phyloP scores from a whole-genome alignment of 148 eudicot genomes.

The Heliamphora exappendiculata region DNA sequence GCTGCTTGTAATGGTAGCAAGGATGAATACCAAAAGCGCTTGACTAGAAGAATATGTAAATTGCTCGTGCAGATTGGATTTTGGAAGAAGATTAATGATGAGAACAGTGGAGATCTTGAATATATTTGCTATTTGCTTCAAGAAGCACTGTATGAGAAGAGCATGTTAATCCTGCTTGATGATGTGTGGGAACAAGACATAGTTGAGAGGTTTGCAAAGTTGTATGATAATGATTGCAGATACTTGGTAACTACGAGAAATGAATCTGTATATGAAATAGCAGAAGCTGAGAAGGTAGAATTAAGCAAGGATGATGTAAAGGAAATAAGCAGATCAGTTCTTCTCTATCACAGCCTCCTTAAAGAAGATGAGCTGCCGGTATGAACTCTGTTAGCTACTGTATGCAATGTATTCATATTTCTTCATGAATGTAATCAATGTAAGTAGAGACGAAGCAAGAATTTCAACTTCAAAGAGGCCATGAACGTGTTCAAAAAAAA shows the following conservation, averaged over 20 bases:
- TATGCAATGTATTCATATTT: neutral
- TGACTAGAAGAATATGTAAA: slow-evolving; percentile 10
- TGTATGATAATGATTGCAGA: slow-evolving; percentile 12
- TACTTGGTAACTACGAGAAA: slow-evolving; percentile 14
- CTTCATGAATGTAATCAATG: neutral
- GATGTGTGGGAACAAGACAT: slow-evolving; percentile 20
- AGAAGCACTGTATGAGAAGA: slow-evolving; percentile 14
- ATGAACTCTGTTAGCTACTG: neutral
- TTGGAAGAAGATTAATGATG: slow-evolving; percentile 1
- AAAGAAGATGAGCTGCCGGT: slow-evolving; percentile 11
- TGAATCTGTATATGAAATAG: slow-evolving; percentile 13
- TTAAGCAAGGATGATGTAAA: slow-evolving; percentile 9
- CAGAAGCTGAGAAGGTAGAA: slow-evolving; percentile 14
- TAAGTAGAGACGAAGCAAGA: no score
- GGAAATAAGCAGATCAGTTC: slow-evolving; percentile 17
- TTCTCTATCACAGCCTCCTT: slow-evolving; percentile 17
- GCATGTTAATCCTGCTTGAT: slow-evolving; percentile 13
- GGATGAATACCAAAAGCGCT: slow-evolving; percentile 12
- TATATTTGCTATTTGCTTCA: slow-evolving; percentile 8
- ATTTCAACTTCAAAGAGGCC: no score
- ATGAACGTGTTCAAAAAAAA: no score
- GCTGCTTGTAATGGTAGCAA: slow-evolving; percentile 13
- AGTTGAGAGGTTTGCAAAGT: slow-evolving; percentile 14
- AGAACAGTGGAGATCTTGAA: slow-evolving; percentile 8
- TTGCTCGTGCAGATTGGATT: slow-evolving; percentile 15